Conservation (phyloP, 2,329 filamentous ascomycete genomes). For the Aspergillus fructus region DNA sequence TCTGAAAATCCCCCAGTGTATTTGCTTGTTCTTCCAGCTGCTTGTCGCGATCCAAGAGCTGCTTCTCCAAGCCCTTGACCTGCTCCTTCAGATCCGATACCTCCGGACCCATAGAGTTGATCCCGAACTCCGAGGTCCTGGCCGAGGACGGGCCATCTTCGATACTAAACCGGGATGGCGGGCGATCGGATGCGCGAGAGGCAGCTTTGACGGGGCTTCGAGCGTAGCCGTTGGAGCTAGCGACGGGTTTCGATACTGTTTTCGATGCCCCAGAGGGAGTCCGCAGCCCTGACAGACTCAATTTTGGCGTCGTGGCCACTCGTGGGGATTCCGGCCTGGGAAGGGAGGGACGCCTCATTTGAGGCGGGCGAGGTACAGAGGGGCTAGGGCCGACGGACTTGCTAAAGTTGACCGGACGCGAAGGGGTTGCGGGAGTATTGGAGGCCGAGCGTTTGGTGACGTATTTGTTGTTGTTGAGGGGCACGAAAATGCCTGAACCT, state of each 20-base stretch:
- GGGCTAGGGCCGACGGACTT: slow-evolving; percentile 77
- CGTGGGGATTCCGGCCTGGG: slow-evolving; percentile 83
- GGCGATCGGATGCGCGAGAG: slow-evolving; percentile 39
- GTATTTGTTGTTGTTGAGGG: slow-evolving; percentile 70
- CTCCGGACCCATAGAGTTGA: slow-evolving; percentile 28
- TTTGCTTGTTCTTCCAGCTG: slow-evolving; percentile 86
- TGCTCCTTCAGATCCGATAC: slow-evolving; percentile 62
- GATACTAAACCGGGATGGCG: slow-evolving; percentile 39
- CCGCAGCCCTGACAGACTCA: slow-evolving; percentile 55
- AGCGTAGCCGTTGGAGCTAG: slow-evolving; percentile 45
- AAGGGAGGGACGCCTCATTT: slow-evolving; percentile 69
- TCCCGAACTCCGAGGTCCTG: slow-evolving; percentile 31
- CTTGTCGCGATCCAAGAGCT: slow-evolving; percentile 79
- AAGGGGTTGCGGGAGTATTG: slow-evolving; percentile 60
- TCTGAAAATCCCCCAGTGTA: slow-evolving; percentile 85
- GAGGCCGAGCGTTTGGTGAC: slow-evolving; percentile 54
- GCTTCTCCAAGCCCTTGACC: slow-evolving; percentile 66
- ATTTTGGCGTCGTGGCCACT: slow-evolving; percentile 57
- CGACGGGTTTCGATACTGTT: slow-evolving; percentile 25
- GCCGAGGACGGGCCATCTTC: slow-evolving; percentile 37
- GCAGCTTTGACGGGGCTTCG: slow-evolving; percentile 41
- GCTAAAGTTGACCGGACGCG: slow-evolving; percentile 76
- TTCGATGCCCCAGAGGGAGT: slow-evolving; percentile 51
- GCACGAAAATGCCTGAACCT: slow-evolving; percentile 90
- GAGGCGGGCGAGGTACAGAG: slow-evolving; percentile 64